These are phyloP conservation scores for Calonectria pseudoturangicola DNA, from an alignment of 2,329 filamentous ascomycete species.

Conservation along the genomic window DNA sequence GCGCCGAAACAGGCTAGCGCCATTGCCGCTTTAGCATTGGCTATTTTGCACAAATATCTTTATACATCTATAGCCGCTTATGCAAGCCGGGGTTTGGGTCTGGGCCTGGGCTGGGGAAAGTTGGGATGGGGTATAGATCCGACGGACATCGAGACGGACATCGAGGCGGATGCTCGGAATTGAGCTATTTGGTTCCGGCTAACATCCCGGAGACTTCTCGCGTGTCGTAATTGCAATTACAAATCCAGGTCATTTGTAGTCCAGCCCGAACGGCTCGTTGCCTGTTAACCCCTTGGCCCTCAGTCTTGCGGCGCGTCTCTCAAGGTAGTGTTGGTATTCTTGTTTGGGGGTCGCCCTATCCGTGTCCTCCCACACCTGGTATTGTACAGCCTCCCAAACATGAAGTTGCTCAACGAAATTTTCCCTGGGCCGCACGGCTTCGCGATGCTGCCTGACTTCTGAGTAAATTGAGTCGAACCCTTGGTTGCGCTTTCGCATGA, in stretches of 20 bases:
- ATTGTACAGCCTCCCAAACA: conserved; percentile 57
- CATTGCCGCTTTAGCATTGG: too few relatives aligned
- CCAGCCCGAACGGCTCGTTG: conserved; percentile 45
- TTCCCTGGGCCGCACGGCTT: conserved; percentile 53
- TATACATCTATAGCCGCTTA: too few relatives aligned
- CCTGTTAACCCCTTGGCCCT: conserved; percentile 48
- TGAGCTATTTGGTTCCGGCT: conserved; percentile 35
- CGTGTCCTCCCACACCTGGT: conserved; percentile 56
- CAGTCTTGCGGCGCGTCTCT: conserved; percentile 46
- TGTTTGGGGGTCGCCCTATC: conserved; percentile 52
- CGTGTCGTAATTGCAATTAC: conserved; percentile 7
- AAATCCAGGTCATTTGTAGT: conserved; percentile 32
- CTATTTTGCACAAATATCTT: too few relatives aligned
- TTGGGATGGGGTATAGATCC: too few relatives aligned
- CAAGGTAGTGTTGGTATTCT: conserved; percentile 50
- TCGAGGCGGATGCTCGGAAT: conserved; percentile 32
- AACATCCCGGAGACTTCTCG: conserved; percentile 32
- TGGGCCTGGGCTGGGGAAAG: too few relatives aligned
- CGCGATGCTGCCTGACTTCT: conserved; percentile 48
- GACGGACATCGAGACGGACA: conserved; percentile 10
- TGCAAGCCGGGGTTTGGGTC: too few relatives aligned
- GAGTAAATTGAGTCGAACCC: conserved; percentile 43
- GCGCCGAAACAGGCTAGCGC: too few relatives aligned
- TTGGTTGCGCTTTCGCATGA: conserved; percentile 55
- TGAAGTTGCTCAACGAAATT: conserved; percentile 58